Percentiles rank a stretch among this genome's conserved stretches.
Conservation (phyloP, 2,329 filamentous ascomycete genomes). For the Hypomyces perniciosus region DNA sequence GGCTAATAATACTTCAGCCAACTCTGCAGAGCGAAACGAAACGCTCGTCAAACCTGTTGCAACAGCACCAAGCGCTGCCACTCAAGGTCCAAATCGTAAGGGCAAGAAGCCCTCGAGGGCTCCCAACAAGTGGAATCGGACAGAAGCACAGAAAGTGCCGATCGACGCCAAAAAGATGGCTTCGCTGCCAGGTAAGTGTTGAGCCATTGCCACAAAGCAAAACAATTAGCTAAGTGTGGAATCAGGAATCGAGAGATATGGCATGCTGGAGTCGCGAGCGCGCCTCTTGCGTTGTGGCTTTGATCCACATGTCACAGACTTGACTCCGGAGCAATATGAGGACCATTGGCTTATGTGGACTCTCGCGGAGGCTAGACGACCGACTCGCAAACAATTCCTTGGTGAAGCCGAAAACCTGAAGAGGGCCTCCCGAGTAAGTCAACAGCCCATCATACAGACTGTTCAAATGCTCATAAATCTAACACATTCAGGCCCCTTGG, state of each 20-base stretch:
- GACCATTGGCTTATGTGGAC: background rate
- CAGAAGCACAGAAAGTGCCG: background rate
- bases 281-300: constrained; percentile 14
- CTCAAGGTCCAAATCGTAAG: background rate
- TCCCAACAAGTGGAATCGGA: background rate
- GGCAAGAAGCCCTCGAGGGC: too few species aligned
- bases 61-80: background rate
- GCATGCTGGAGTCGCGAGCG: constrained; percentile 12
- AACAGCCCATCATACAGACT: too few species aligned
- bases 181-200: background rate
- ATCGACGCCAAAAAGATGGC: background rate
- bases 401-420: too few species aligned
- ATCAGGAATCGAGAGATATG: constrained; percentile 9
- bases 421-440: too few species aligned
- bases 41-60: too few species aligned
- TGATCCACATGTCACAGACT: constrained; percentile 15
- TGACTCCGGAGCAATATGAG: constrained; percentile 7
- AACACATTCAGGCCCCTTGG: background rate
- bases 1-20: too few species aligned
- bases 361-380: too few species aligned
- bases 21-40: too few species aligned
- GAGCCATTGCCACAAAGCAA: background rate
- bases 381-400: background rate
- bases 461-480: background rate
- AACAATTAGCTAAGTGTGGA: background rate